These are phyloP conservation scores for Podosphaera xanthii DNA, from an alignment of 2,329 filamentous ascomycete species.

Conservation along the genomic window DNA sequence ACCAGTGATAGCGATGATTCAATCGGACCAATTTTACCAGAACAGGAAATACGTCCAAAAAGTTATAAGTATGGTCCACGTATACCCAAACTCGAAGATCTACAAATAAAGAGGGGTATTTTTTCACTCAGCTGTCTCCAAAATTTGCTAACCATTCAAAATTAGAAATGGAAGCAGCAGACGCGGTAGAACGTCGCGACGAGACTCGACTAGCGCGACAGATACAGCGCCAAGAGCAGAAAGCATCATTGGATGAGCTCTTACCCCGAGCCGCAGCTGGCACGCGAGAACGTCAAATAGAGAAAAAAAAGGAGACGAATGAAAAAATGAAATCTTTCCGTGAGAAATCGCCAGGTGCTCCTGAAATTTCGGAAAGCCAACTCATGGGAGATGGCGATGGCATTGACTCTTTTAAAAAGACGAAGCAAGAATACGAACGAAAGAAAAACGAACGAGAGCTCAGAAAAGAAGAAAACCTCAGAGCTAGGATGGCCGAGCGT, in stretches of 20 bases:
- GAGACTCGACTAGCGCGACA: constrained; percentile 38
- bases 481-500: constrained; percentile 55
- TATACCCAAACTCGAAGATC: constrained; percentile 52
- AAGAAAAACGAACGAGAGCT: constrained; percentile 72
- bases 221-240: constrained; percentile 40
- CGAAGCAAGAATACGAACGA: constrained; percentile 39
- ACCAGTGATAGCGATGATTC: constrained; percentile 16
- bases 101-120: constrained; percentile 35
- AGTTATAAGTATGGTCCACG: constrained; percentile 24
- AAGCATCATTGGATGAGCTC: constrained; percentile 57
- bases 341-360: constrained; percentile 38
- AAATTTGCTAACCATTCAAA: not conserved
- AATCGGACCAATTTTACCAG: constrained; percentile 25
- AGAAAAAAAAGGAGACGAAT: constrained; percentile 57
- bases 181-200: constrained; percentile 22
- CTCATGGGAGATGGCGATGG: constrained; percentile 51
- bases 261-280: constrained; percentile 64
- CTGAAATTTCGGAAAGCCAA: constrained; percentile 47
- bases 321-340: constrained; percentile 53
- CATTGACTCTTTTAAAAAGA: constrained; percentile 43
- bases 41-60: constrained; percentile 11
- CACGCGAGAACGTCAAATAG: constrained; percentile 59
- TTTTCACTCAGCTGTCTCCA: not conserved
- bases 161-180: constrained; percentile 21
- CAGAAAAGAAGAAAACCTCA: constrained; percentile 53